Base-by-base conservation (phyloP, 257 asterid species). In the Nyctanthes arbortristis region DNA sequence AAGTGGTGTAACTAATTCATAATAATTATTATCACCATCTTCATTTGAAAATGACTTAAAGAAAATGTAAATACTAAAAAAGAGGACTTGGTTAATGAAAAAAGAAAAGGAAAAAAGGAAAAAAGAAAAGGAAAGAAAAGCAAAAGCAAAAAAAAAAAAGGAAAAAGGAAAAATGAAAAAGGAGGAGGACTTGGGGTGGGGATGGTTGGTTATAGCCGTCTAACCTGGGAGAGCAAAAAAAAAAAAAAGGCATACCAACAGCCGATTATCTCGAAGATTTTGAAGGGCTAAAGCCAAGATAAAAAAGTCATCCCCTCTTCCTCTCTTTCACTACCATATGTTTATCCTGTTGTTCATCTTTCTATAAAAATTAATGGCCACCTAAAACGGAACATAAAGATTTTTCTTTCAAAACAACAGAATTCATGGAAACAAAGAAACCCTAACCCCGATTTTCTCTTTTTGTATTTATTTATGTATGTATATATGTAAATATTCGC, bases 281-380 rank as follows among this genome's bases (percentile, higher is more conserved):
- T 52, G 14, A 24, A 52, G 59, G 20, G 3, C 31, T 52, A 55
- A 10, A 71, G 34, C n/a, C n/a, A n/a, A n/a, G n/a, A n/a, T n/a
- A 54, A 67, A 39, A 69, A 71, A 72, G 87, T 81, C 89, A 79
- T 74, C 81, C 30, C 73, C 73, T 76, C 84, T 76, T 71, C 70
- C 61, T 14, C 45, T 55, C 27, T 59, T 11, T 65, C 12, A 29
- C 37, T n/a, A 29, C 37, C 61, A 9, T 52, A 52, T 24, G 29
- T 22, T 7, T 52, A 22, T n/a, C 30, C 31, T 2, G 13, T 22
- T 52, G 59, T 52, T 40, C 14, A 22, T 52, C 59, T 52, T 52
- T 6, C 43, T 52, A 60, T 36, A 54, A 67, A 70, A 68, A 74
- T 69, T 74, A 78, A 65, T 67, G 40, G 52, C 11, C 4, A 40